phyloP scores from a whole-genome alignment of 2,329 filamentous ascomycete genomes.

The Phialophora verrucosa region DNA sequence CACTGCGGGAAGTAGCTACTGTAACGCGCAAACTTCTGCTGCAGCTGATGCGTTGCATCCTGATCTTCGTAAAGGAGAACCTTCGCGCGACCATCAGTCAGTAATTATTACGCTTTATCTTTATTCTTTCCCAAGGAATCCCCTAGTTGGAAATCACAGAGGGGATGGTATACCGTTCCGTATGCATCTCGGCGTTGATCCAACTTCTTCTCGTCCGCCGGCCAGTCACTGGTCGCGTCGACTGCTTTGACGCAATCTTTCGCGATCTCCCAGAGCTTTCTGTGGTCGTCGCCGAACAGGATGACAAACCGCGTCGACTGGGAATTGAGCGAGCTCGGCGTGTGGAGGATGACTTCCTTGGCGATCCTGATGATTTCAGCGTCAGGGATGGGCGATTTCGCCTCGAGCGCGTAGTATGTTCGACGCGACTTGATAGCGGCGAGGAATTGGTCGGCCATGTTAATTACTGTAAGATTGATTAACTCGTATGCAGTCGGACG shows the following conservation, averaged over 20 bases:
- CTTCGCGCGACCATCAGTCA: neutral
- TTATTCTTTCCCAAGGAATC: too few species aligned
- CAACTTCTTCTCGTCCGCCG: constrained; percentile 8
- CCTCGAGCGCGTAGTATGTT: constrained; percentile 21
- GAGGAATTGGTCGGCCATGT: constrained; percentile 22
- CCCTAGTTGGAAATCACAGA: too few species aligned
- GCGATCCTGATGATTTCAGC: constrained; percentile 20
- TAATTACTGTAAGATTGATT: too few species aligned
- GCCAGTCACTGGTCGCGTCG: neutral
- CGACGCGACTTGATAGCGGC: constrained; percentile 18
- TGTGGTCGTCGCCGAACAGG: constrained; percentile 79
- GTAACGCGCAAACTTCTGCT: neutral
- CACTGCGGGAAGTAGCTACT: neutral
- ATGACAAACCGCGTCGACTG: constrained; percentile 80
- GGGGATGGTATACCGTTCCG: neutral
- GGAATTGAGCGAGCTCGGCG: constrained; percentile 82
- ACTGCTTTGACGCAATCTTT: constrained; percentile 4
- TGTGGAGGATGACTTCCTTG: constrained; percentile 25
- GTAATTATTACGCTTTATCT: neutral
- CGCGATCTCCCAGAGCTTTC: constrained; percentile 80
- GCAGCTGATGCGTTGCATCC: neutral
- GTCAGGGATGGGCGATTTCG: constrained; percentile 16
- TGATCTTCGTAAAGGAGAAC: constrained; percentile 8
- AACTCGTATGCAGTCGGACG: too few species aligned
- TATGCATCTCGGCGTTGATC: neutral